Evolutionary conservation across 2,329 filamentous ascomycete species (phyloP), one percentile per base, ranked within the genome.

Genomic region (Xylaria sp.): DNA sequence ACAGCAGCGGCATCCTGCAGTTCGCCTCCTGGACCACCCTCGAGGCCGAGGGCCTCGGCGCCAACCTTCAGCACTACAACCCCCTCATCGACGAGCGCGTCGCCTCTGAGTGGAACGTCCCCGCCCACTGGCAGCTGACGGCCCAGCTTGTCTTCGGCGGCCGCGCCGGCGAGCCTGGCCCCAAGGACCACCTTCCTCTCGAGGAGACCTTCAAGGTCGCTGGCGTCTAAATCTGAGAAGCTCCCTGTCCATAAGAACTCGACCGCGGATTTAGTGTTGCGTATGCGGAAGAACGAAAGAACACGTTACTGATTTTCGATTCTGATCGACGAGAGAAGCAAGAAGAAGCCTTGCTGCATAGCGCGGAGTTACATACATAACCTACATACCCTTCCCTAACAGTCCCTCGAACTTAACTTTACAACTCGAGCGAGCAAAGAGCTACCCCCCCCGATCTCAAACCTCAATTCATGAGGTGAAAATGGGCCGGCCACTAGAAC

Each of bases 31-130:
- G 93, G 93, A 89, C 88, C 17, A 90, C 89, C 3, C 86, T 97
- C 59, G 90, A 93, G 79, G 83, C 88, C 63, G 92, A 95, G 75
- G 92, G 93, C 29, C 85, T 96, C 58, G 92, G 92, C 67, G 90
- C 89, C 74, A 96, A 93, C 83, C 84, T 97, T 54, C 93, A 97
- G 83, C 93, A 97, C 81, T 96, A 96, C 83, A 95, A 92, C 85
- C 92, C 92, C 19, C 78, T 97, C 60, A 86, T 96, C 69, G 90
- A 96, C 78, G 82, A 83, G 67, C 86, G 88, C 79, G 89, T 93
- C 54, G 79, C 83, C 44, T 80, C 78, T 64, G 80, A 86, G 69
- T 97, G 91, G 90, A 83, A 83, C 59, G 70, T 96, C 31, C 90
- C 91, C 43, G 72, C 78, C 17, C 83, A 84, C 70, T 97, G 93